These are phyloP conservation scores for Lyophyllum shimeji DNA, from an alignment of 768 basidiomycete species.

Conservation along the genomic window DNA sequence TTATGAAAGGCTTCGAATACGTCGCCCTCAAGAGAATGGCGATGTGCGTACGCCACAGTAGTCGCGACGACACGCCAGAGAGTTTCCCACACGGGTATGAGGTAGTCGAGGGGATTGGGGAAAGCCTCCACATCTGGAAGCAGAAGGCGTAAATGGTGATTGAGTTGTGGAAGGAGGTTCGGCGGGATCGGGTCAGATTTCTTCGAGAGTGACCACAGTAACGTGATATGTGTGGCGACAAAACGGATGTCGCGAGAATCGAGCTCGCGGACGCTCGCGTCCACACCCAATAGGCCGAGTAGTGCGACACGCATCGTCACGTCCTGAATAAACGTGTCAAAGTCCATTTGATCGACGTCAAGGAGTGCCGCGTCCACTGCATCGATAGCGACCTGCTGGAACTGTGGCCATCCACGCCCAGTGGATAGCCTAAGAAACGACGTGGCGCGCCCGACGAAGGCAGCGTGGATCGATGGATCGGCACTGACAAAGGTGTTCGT, in stretches of 20 bases:
- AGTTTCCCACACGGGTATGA: conserved; percentile 62
- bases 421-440: conserved; percentile 27
- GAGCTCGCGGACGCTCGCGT: conserved; percentile 27
- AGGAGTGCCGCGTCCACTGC: conserved; percentile 28
- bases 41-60: conserved; percentile 35
- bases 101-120: conserved; percentile 45
- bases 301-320: conserved; percentile 43
- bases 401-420: conserved; percentile 31
- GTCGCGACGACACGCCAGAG: conserved; percentile 61
- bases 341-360: conserved; percentile 16
- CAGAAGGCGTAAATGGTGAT: conserved; percentile 36
- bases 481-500: conserved; percentile 55
- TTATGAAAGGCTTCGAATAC: conserved; percentile 37
- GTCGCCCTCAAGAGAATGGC: conserved; percentile 19
- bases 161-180: conserved; percentile 32
- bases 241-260: conserved; percentile 29
- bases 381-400: conserved; percentile 27
- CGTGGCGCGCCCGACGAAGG: conserved; percentile 29
- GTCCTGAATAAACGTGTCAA: conserved; percentile 42
- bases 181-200: conserved; percentile 27
- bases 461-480: conserved; percentile 31
- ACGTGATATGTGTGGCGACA: conserved; percentile 42
- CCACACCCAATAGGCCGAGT: conserved; percentile 37
- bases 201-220: conserved; percentile 49
- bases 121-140: conserved; percentile 32